phyloP scores from a whole-genome alignment of 768 basidiomycete species.

The Chlorophyllum brunneum region DNA sequence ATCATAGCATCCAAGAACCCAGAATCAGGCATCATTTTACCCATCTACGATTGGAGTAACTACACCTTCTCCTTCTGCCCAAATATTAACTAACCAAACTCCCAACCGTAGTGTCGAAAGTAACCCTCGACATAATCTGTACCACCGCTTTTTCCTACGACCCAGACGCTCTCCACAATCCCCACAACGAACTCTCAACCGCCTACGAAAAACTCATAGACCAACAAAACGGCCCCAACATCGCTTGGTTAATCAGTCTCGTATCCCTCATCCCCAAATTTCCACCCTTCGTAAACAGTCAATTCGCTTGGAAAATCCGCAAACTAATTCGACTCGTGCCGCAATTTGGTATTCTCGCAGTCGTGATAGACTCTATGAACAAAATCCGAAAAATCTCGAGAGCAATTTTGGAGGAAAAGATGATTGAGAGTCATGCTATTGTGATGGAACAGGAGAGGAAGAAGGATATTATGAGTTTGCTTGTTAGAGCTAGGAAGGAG shows the following conservation, averaged over 20 bases:
- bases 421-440: conserved; percentile 28
- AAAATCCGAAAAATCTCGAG: conserved; percentile 37
- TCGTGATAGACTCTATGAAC: conserved; percentile 33
- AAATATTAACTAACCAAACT: neutral
- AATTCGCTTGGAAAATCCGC: conserved; percentile 2
- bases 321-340: neutral
- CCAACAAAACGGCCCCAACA: conserved; percentile 31
- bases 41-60: conserved; percentile 45
- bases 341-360: conserved; percentile 15
- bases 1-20: conserved; percentile 21
- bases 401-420: conserved; percentile 37
- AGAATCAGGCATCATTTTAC: conserved; percentile 23
- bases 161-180: conserved; percentile 40
- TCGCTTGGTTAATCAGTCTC: neutral
- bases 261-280: conserved; percentile 21
- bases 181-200: conserved; percentile 42
- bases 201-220: conserved; percentile 41
- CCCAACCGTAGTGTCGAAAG: conserved; percentile 39
- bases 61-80: conserved; percentile 11
- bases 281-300: neutral
- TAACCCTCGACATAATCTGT: conserved; percentile 51
- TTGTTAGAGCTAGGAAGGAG: conserved; percentile 40
- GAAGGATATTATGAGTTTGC: conserved; percentile 49
- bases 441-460: conserved; percentile 36
- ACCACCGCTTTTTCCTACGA: conserved; percentile 46